Evolutionary conservation across 768 basidiomycete genomes (phyloP), one percentile per base, ranked within the genome.

Genomic region (Chiua virens): DNA sequence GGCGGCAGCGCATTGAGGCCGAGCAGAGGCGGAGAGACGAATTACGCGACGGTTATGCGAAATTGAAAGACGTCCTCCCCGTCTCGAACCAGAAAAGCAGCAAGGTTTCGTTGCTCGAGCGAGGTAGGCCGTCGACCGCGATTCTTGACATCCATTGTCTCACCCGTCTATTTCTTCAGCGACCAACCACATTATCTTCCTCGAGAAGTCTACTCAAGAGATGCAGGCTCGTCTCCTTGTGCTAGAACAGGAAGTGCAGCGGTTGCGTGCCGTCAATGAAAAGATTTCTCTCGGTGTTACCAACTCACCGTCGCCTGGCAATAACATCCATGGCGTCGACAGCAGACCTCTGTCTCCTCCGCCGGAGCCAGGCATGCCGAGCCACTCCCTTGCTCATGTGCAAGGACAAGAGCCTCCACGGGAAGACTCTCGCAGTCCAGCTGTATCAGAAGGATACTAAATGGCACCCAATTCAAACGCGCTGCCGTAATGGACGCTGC

Each of bases 41-140:
- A 71, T 78, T 94, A 54, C 80, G 92, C 54, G 92, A 95, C 63
- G 92, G 90, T 23, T 95, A 94, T 71, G 86, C 87, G 32, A 85
- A 87, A 64, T 75, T 95, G 69, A 92, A 91, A 71, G 90, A 92
- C 55, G 87, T 89, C 22, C 76, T 95, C 8, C 92, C 92, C 3
- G 79, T 86, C 47, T 89, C 87, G 13, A 92, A 91, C 70, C 90
- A 92, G 76, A 91, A 93, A 74, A 86, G 87, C 68, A 92, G 89
- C 74, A 95, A 95, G 67, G 89, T 92, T 17, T 90, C 88, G 22
- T 72, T 94, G 50, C 75, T 95, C 49, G 92, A 94, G 71, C 79
- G 92, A 80, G 89, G 91, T 92, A 62, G 53, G 79, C 64, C 46
- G 43, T 54, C 49, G 27, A 15, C 57, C 36, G 18, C 40, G 38